These are phyloP conservation scores for Stereocaulon alpinum DNA, from an alignment of 495 filamentous ascomycete genomes.

Conservation along the genomic window DNA sequence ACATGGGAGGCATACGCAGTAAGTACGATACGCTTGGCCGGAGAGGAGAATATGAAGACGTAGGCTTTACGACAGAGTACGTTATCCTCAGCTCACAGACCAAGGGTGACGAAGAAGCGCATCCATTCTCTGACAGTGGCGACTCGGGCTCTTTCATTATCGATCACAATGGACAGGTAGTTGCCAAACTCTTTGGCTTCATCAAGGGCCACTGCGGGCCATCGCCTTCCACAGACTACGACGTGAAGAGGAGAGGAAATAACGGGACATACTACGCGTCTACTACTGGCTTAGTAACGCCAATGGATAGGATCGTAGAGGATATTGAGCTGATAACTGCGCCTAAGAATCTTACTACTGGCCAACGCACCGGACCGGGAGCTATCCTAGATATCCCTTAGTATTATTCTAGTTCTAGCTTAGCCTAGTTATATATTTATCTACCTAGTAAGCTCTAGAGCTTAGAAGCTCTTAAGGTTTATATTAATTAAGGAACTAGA, in stretches of 20 bases:
- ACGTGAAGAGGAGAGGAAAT: background rate
- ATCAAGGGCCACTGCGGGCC: background rate
- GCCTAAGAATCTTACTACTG: background rate
- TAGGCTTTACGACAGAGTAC: background rate
- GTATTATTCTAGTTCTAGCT: no score
- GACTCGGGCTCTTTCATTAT: slow-evolving; percentile 2
- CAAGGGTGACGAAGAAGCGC: background rate
- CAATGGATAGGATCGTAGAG: slow-evolving; percentile 5
- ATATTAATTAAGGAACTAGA: no score
- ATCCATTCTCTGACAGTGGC: slow-evolving; percentile 2
- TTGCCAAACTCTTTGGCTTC: background rate
- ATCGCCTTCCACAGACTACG: background rate
- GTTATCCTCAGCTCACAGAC: slow-evolving; percentile 1
- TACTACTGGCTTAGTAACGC: slow-evolving; percentile 1
- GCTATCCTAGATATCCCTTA: background rate
- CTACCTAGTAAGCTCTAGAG: no score
- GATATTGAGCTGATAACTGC: background rate
- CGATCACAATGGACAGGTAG: background rate
- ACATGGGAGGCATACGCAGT: background rate
- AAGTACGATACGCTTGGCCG: background rate
- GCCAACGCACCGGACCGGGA: background rate
- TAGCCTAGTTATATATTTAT: no score
- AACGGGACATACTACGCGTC: background rate
- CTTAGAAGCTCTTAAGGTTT: no score
- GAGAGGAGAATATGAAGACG: background rate